phyloP scores from a whole-genome alignment of 305 asterid genomes.

The Withania somnifera region DNA sequence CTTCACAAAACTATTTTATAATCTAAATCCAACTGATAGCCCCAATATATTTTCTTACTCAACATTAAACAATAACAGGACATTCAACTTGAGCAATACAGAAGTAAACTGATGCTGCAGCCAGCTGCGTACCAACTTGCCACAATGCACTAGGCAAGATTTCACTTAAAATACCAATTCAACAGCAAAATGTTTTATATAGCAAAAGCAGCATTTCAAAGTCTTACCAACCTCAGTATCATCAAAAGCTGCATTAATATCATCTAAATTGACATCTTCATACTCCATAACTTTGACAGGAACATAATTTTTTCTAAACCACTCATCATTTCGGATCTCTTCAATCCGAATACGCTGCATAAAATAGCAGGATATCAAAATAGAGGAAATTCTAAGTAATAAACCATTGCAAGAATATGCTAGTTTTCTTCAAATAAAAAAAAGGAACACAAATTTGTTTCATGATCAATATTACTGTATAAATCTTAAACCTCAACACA shows the following conservation, averaged over 20 bases:
- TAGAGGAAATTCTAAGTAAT: not conserved
- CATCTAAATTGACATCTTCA: constrained; percentile 91
- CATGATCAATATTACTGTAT: not conserved
- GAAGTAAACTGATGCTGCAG: not conserved
- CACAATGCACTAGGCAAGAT: not conserved
- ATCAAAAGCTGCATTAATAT: constrained; percentile 93
- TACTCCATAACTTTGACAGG: constrained; percentile 62
- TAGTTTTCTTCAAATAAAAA: too few species aligned
- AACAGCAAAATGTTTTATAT: not conserved
- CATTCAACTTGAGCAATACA: not conserved
- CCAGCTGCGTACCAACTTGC: not conserved
- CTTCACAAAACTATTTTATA: not conserved
- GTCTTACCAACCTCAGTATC: constrained; percentile 76
- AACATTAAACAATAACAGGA: not conserved
- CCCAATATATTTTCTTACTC: not conserved
- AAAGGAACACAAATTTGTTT: not conserved
- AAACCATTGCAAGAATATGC: not conserved
- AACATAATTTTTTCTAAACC: constrained; percentile 72
- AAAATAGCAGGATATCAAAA: not conserved
- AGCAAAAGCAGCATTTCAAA: not conserved
- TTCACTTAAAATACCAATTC: not conserved
- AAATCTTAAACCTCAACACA: not conserved
- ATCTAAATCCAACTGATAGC: not conserved
- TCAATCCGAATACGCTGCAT: constrained; percentile 82
- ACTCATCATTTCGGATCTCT: constrained; percentile 81